A percentile compares a stretch with the other conserved stretches of the same genome.
Evolutionary conservation across 2,329 filamentous ascomycete genomes (phyloP).

Genomic region (Didymella arachidicola): DNA sequence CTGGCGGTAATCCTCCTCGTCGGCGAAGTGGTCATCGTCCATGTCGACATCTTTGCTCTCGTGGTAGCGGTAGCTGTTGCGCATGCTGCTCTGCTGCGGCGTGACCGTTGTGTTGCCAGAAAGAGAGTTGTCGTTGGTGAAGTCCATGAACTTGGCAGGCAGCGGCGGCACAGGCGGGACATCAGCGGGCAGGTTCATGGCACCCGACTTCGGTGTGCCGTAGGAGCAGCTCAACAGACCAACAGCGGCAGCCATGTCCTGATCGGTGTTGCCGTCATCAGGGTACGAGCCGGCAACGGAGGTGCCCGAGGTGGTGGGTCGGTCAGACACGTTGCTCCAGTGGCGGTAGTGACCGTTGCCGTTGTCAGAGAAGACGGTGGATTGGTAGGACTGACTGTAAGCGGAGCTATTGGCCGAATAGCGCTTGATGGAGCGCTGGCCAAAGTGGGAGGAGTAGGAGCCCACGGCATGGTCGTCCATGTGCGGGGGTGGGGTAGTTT

Average conservation of each 20-base stretch:
- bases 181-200: constrained; percentile 70
- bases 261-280: constrained; percentile 73
- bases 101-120: constrained; percentile 63
- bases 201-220: constrained; percentile 74
- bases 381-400: constrained; percentile 82
- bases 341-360: constrained; percentile 69
- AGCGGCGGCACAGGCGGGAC: constrained; percentile 88
- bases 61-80: constrained; percentile 67
- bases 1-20: constrained; percentile 70
- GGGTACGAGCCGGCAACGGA: constrained; percentile 69
- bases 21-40: constrained; percentile 66
- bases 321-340: constrained; percentile 72
- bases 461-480: constrained; percentile 68
- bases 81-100: constrained; percentile 67
- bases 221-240: constrained; percentile 92
- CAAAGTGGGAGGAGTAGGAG: constrained; percentile 50
- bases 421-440: constrained; percentile 51
- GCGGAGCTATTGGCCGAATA: constrained; percentile 59
- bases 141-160: constrained; percentile 77
- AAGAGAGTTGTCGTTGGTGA: constrained; percentile 62
- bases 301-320: constrained; percentile 75
- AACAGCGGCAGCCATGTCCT: constrained; percentile 86
- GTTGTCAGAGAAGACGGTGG: constrained; percentile 66
- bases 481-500: constrained; percentile 90
- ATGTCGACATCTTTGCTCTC: constrained; percentile 57